Base-by-base conservation (phyloP, 305 asterid species). In the Rubia balearica region DNA sequence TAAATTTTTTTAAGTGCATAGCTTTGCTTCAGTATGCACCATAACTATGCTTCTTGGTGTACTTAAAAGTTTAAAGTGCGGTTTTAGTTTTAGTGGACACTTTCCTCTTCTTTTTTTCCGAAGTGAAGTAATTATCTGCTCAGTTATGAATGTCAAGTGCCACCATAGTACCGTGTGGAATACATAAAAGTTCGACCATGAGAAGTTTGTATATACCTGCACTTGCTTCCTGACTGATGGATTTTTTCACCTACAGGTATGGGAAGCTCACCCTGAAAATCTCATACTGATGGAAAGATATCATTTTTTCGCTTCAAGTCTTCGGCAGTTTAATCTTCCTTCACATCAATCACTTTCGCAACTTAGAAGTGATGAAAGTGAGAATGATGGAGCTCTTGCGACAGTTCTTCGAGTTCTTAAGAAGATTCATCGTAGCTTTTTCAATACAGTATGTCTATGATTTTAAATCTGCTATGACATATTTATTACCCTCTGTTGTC, bases 251-350 rank as follows among this genome's bases (percentile, higher is more conserved):
- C 19, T 45, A 61, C 57, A 91, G 98, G 98, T 94, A 36, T 94
- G 97, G 97, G 83, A 75, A 63, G 86, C 91, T 80, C 92, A 94
- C 38, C 71, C 66, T 83, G 97, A 89, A 8, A 94, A 91, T 73
- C 72, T 94, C 69, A 91, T 94, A 81, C 71, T 89, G 76, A 89
- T 94, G 96, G 99, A 91, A 68, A 82, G 96, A 74, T 94, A 94
- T 76, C 96, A 89, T 82, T 94, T 83, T 76, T 94, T 94, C 71
- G 89, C 93, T 73, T 94, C 99, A 22, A 94, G 96, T 75, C 86
- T 95, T 81, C 85, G 83, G 78, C 86, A 88, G 67, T 90, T 93
- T 67, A 94, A 95, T 67, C 76, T 40, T 82, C 68, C 76, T 72
- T 62, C 76, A 81, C 61, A 80, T 41, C 69, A 87, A 79, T 88